phyloP scores from a whole-genome alignment of 2,329 filamentous ascomycete species.

The Chaetomium globosum region DNA sequence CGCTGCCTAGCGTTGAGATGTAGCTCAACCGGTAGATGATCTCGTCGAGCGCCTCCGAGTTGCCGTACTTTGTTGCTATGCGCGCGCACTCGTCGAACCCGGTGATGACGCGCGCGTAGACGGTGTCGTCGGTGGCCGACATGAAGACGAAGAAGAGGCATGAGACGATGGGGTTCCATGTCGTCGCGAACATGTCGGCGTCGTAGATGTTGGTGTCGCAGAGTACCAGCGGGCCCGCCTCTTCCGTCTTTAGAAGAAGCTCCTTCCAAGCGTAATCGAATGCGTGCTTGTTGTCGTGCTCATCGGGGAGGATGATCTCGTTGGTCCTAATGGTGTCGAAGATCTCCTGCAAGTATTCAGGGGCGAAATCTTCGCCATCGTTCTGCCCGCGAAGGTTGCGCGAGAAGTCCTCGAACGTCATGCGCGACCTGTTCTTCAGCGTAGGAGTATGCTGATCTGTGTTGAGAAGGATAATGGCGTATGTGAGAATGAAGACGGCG shows the following conservation, averaged over 20 bases:
- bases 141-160: constrained; percentile 98
- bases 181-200: constrained; percentile 94
- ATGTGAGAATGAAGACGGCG: constrained; percentile 85
- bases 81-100: constrained; percentile 96
- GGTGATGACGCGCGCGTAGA: constrained; percentile 89
- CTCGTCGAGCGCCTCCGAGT: constrained; percentile 86
- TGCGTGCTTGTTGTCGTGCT: constrained; percentile 94
- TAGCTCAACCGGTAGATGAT: constrained; percentile 88
- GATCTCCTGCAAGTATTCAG: constrained; percentile 81
- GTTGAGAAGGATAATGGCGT: constrained; percentile 97
- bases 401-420: constrained; percentile 81
- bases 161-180: constrained; percentile 92
- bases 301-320: constrained; percentile 95
- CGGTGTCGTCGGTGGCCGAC: constrained; percentile 94
- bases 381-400: constrained; percentile 92
- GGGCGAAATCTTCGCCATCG: constrained; percentile 77
- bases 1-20: constrained; percentile 84
- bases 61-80: constrained; percentile 81
- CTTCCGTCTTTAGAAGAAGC: constrained; percentile 79
- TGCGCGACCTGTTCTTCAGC: constrained; percentile 74
- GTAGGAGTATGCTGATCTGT: constrained; percentile 97
- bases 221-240: constrained; percentile 70
- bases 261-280: constrained; percentile 99
- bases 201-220: constrained; percentile 95
- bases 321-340: constrained; percentile 89